Conservation (phyloP, 2,329 filamentous ascomycete species). For the Fusarium xyrophilum region DNA sequence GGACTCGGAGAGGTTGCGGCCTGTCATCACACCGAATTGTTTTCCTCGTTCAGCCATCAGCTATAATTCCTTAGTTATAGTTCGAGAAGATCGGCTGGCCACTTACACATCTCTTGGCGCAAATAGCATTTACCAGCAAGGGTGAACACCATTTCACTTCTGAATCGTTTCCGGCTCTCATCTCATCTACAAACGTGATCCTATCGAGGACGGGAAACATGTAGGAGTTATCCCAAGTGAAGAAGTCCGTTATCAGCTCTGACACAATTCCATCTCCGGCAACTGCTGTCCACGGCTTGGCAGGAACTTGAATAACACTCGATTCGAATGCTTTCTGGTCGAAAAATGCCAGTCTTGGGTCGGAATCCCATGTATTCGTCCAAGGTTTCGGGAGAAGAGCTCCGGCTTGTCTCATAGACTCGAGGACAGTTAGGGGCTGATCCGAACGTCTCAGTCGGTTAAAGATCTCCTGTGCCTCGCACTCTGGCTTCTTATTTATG, state of each 20-base stretch:
- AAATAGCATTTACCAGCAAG: background rate
- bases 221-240: background rate
- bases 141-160: background rate
- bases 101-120: background rate
- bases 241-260: background rate
- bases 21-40: background rate
- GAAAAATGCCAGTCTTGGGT: background rate
- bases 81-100: background rate
- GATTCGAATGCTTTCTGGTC: background rate
- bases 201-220: background rate
- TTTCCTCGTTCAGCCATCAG: constrained; percentile 1
- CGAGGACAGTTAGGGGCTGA: constrained; percentile 1
- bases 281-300: background rate
- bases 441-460: constrained; percentile 1
- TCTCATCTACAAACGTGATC: background rate
- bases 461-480: constrained; percentile 12
- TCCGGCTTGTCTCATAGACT: constrained; percentile 7
- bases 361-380: background rate
- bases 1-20: background rate
- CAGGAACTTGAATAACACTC: background rate
- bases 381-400: background rate
- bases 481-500: constrained; percentile 5
- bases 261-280: background rate
- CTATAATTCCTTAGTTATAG: background rate
- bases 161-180: background rate